These are phyloP conservation scores for Aspergillus spinulosporus DNA, from an alignment of 2,329 filamentous ascomycete species.

Conservation along the genomic window DNA sequence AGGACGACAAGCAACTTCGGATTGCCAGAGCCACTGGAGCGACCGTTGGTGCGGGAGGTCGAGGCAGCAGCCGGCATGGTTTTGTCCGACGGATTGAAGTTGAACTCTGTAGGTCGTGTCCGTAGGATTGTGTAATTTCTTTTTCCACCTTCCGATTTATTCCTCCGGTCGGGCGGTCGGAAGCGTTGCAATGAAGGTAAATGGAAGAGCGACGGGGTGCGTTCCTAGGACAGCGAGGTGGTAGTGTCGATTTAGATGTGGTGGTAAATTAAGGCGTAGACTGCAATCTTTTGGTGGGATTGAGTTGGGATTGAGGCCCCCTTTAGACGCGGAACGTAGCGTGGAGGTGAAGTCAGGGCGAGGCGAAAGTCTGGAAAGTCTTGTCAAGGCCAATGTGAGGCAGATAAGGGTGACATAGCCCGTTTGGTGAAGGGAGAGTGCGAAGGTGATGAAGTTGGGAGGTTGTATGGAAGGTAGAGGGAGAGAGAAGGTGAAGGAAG, in stretches of 20 bases:
- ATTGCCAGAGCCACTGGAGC: slow-evolving; percentile 33
- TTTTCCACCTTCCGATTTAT: not conserved
- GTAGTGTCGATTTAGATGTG: slow-evolving; percentile 16
- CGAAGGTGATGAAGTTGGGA: slow-evolving; percentile 18
- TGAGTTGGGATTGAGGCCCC: slow-evolving; percentile 16
- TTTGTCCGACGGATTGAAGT: slow-evolving; percentile 2
- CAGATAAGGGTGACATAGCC: slow-evolving; percentile 35
- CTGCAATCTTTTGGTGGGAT: slow-evolving; percentile 20
- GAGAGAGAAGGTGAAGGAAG: slow-evolving; percentile 15
- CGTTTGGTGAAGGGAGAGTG: slow-evolving; percentile 20
- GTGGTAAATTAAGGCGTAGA: slow-evolving; percentile 24
- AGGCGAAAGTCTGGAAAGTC: slow-evolving; percentile 33
- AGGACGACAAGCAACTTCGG: slow-evolving; percentile 40
- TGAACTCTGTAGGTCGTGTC: not conserved
- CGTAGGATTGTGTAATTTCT: slow-evolving; percentile 4
- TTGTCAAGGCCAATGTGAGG: slow-evolving; percentile 26
- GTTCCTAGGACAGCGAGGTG: slow-evolving; percentile 8
- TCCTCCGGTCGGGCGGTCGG: slow-evolving; percentile 6
- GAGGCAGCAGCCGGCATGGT: slow-evolving; percentile 30
- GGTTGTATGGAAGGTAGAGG: slow-evolving; percentile 18
- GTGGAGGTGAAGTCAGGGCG: slow-evolving; percentile 34
- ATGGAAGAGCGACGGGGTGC: not conserved
- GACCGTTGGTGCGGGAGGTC: slow-evolving; percentile 35
- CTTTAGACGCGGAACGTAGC: slow-evolving; percentile 20
- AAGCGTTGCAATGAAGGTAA: not conserved